Conservation (phyloP, 352 stramenopile genomes). For the Phytophthora nicotianae region DNA sequence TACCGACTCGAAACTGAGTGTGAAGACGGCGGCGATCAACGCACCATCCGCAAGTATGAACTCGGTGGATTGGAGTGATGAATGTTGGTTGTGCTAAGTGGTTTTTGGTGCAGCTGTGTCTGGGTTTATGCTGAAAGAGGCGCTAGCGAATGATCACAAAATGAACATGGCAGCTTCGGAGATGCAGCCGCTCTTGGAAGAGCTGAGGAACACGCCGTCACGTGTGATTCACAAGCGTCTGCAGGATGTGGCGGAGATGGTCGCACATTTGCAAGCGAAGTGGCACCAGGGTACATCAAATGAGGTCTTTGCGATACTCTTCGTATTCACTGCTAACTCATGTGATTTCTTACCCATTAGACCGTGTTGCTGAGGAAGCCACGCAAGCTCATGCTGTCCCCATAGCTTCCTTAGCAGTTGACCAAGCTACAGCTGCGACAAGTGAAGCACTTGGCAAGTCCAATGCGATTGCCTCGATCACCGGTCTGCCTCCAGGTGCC, state of each 20-base stretch:
- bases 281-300: conserved; percentile 62
- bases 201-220: conserved; percentile 61
- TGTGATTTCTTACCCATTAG: conserved; percentile 11
- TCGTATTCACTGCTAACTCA: conserved; percentile 8
- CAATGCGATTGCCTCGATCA: conserved; percentile 28
- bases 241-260: conserved; percentile 78
- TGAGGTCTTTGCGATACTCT: not conserved
- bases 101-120: conserved; percentile 10
- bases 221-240: conserved; percentile 76
- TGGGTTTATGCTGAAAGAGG: conserved; percentile 43
- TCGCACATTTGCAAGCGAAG: conserved; percentile 68
- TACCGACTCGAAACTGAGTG: conserved; percentile 24
- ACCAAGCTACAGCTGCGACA: conserved; percentile 23
- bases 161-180: conserved; percentile 61
- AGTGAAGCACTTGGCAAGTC: conserved; percentile 22
- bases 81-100: conserved; percentile 2
- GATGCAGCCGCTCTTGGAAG: conserved; percentile 65
- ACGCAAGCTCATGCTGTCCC: conserved; percentile 27
- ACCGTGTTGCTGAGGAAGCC: conserved; percentile 43
- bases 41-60: conserved; percentile 10
- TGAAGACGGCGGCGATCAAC: conserved; percentile 16
- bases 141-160: conserved; percentile 63
- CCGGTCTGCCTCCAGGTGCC: conserved; percentile 32
- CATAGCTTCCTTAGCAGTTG: conserved; percentile 22
- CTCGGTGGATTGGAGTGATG: not conserved